phyloP scores from a whole-genome alignment of 1,284 basidiomycete genomes.

The Ganoderma lingzhi region DNA sequence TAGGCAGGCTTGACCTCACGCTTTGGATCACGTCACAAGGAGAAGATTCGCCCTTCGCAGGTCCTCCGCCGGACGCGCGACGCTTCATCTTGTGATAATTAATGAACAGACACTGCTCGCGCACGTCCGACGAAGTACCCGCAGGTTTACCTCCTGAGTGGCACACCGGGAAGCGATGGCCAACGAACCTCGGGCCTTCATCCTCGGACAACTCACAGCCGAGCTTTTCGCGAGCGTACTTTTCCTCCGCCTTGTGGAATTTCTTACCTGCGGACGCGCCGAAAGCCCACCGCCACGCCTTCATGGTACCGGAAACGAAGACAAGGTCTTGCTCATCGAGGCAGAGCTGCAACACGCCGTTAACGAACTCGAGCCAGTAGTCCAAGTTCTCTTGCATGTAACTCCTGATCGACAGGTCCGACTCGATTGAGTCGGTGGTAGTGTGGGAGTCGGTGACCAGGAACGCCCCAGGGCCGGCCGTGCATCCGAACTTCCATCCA shows the following conservation, averaged over 20 bases:
- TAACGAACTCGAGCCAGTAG: constrained; percentile 17
- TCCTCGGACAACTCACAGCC: neutral
- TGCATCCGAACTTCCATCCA: too few relatives aligned
- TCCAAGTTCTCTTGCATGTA: constrained; percentile 15
- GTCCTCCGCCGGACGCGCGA: constrained; percentile 10
- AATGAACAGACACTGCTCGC: constrained; percentile 16
- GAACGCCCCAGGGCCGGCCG: too few relatives aligned
- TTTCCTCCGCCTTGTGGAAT: too few relatives aligned
- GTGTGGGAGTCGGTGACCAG: too few relatives aligned
- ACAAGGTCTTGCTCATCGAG: constrained; percentile 26
- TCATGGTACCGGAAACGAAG: constrained; percentile 22
- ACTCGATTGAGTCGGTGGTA: too few relatives aligned
- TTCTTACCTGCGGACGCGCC: too few relatives aligned
- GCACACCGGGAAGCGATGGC: too few relatives aligned
- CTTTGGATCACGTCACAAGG: too few relatives aligned
- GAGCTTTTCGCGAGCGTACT: too few relatives aligned
- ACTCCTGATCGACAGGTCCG: neutral
- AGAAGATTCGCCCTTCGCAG: neutral
- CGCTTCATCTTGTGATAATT: constrained; percentile 18
- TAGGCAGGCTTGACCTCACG: too few relatives aligned
- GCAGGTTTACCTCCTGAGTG: neutral
- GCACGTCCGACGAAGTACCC: constrained; percentile 3
- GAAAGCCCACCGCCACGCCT: too few relatives aligned
- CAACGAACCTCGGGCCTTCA: neutral
- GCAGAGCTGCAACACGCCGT: neutral